phyloP scores from a whole-genome alignment of 208 protist species.

The Acanthamoeba sp. region DNA sequence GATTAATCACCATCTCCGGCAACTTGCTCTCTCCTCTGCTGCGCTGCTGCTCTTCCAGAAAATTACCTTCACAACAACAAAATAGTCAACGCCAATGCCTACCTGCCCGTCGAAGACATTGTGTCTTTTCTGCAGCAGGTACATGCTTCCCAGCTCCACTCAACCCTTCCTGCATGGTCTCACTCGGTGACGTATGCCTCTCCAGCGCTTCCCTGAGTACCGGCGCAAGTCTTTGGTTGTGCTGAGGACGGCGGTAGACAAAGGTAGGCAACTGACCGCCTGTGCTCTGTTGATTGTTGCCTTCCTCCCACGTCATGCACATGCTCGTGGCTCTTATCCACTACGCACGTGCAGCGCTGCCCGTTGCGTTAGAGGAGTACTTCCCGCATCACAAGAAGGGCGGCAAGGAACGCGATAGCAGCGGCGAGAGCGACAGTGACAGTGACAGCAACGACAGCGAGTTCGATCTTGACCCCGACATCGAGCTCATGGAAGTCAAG shows the following conservation, averaged over 20 bases:
- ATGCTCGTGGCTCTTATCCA: not conserved
- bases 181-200: not conserved
- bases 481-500: slow-evolving; percentile 71
- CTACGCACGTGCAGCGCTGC: not conserved
- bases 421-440: not conserved
- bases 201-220: slow-evolving; percentile 49
- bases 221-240: not conserved
- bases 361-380: not conserved
- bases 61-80: slow-evolving; percentile 12
- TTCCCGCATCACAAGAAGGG: not conserved
- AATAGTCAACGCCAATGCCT: not conserved
- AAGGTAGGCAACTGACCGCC: not conserved
- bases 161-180: not conserved
- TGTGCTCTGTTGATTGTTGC: not conserved
- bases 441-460: slow-evolving; percentile 42
- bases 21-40: not conserved
- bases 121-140: not conserved
- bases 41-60: not conserved
- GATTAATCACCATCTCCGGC: not conserved
- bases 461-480: slow-evolving; percentile 63
- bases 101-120: not conserved
- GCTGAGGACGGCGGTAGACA: not conserved
- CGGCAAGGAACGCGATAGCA: not conserved
- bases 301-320: not conserved
- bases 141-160: not conserved